Evolutionary conservation across 192 early-diverging fungal species (phyloP).

Genomic region (Chytriomyces sp.): DNA sequence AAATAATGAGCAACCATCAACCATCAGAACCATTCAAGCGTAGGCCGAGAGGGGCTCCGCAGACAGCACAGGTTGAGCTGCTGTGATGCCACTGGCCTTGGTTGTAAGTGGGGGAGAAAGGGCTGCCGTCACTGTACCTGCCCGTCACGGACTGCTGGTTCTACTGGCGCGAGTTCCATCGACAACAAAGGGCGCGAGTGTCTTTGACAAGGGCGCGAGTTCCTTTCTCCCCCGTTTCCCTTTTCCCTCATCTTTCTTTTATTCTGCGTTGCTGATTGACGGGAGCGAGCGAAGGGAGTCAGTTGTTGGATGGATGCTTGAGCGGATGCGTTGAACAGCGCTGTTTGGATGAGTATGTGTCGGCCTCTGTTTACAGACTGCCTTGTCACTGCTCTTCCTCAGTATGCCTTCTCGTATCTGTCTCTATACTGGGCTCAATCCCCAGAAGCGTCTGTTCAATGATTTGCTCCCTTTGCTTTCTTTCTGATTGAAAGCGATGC

Average conservation of each 20-base stretch:
- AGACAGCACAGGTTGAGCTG: background rate
- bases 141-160: background rate
- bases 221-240: background rate
- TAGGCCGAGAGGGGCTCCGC: background rate
- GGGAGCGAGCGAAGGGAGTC: background rate
- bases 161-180: background rate
- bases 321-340: background rate
- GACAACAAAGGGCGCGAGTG: background rate
- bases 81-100: background rate
- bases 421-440: slow-evolving; percentile 3
- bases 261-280: background rate
- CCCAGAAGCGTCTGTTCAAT: background rate
- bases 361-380: slow-evolving; percentile 2
- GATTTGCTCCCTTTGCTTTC: background rate
- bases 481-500: background rate
- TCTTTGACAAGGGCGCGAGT: background rate
- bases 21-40: background rate
- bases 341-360: background rate
- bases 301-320: background rate
- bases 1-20: too few species aligned
- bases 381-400: slow-evolving; percentile 6
- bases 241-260: background rate
- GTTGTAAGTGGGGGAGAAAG: background rate
- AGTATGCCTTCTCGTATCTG: slow-evolving; percentile 6
- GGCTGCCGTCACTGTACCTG: background rate